Evolutionary conservation across 306 rosid species (phyloP).

Genomic region (Glycyrrhiza uralensis): DNA sequence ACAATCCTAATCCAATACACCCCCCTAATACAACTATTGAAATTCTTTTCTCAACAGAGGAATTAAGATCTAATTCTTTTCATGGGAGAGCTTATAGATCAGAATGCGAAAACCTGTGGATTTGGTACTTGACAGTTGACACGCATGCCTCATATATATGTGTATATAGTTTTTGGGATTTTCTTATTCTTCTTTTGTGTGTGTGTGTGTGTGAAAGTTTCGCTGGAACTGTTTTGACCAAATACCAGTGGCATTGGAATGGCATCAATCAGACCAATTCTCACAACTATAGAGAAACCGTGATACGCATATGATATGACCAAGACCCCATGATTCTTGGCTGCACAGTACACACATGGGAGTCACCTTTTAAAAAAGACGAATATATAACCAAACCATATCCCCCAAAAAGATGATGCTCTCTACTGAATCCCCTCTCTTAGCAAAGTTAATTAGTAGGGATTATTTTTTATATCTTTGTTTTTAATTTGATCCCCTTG

Average conservation of each 20-base stretch:
- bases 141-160: too few species aligned
- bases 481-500: slow-evolving; percentile 3
- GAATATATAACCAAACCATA: slow-evolving; percentile 27
- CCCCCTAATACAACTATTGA: background rate
- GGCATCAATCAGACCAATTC: slow-evolving; percentile 34
- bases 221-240: slow-evolving; percentile 18
- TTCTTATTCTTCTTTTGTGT: background rate
- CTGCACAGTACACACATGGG: slow-evolving; percentile 49
- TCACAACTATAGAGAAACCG: slow-evolving; percentile 44
- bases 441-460: slow-evolving; percentile 19
- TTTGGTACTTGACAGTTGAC: slow-evolving; percentile 37
- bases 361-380: slow-evolving; percentile 15
- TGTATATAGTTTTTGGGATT: too few species aligned
- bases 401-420: slow-evolving; percentile 32
- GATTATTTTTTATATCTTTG: background rate
- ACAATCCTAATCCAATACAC: too few species aligned
- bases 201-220: background rate
- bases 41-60: background rate
- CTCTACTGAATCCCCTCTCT: slow-evolving; percentile 28
- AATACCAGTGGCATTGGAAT: slow-evolving; percentile 36
- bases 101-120: slow-evolving; percentile 39
- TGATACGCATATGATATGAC: slow-evolving; percentile 25
- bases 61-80: too few species aligned
- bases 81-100: too few species aligned
- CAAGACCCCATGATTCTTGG: slow-evolving; percentile 47